Evolutionary conservation across 768 basidiomycete genomes (phyloP), one percentile per base, ranked within the genome.

Genomic region (Boletus speciosus): DNA sequence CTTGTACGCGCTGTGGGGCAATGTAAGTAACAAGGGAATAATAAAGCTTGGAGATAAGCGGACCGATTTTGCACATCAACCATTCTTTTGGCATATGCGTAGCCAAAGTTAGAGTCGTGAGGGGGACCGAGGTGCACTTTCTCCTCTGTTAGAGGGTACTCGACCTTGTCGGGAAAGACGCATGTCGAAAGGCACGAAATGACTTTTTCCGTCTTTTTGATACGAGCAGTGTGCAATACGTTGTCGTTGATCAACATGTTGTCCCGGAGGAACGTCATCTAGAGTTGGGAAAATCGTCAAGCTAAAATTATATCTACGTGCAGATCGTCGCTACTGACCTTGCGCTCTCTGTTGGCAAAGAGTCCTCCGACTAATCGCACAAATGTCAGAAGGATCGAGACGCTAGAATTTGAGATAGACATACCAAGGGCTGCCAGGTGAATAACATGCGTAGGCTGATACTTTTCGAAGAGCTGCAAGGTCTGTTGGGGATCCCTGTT

Each of bases 131-230:
- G 78, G 71, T 98, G 96, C 54, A 98, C 87, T 74, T 94, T 95
- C 61, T 79, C 82, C 74, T 98, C 95, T 61, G 93, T 89, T 27
- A 98, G 81, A 14, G 95, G 96, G 69, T 95, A 97, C 49, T 84
- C 80, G 59, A 95, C 93, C 70, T 93, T 89, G 72, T 98, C 95
- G 0, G 95, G 95, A 77, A 95, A 98, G 43, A 98, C 93, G 67
- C 95, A 98, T 39, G 96, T 98, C 10, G 95, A 97, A 37, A 98
- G 83, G 66, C 95, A 98, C 12, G 95, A 97, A 54, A 98, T 87
- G 61, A 96, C 79, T 72, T 97, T 98, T 58, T 80, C 61, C 21
- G 79, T 79, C 47, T 82, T 76, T 63, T 78, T 74, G 59, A 84
- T 76, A 66, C 91, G 80, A 8, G 93, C 77, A 32, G 81, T 77